Conservation (phyloP, 2,329 filamentous ascomycete species). For the Xylaria sp. region DNA sequence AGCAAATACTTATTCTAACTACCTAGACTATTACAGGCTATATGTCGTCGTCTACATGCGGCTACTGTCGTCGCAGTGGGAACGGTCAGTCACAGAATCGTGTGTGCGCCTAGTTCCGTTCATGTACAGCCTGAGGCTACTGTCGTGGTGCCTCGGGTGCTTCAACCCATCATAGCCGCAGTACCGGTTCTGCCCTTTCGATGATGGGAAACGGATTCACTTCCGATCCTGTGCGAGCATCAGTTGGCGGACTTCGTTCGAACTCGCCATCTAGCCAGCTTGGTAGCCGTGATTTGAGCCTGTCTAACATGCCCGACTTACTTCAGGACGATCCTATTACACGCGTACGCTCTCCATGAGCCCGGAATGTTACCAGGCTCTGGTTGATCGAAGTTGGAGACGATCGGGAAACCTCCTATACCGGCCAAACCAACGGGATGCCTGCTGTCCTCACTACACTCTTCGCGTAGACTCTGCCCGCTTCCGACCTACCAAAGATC, state of each 20-base stretch:
- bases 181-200: conserved; percentile 5
- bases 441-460: conserved; percentile 93
- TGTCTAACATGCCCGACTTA: conserved; percentile 42
- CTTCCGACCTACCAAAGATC: conserved; percentile 75
- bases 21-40: conserved; percentile 33
- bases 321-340: conserved; percentile 77
- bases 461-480: conserved; percentile 74
- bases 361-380: conserved; percentile 73
- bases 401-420: conserved; percentile 78
- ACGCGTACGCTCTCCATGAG: conserved; percentile 69
- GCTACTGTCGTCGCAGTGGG: conserved; percentile 45
- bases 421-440: conserved; percentile 78
- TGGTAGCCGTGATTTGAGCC: conserved; percentile 41
- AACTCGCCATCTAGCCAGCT: conserved; percentile 34
- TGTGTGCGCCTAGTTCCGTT: conserved; percentile 47
- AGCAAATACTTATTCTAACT: conserved; percentile 27
- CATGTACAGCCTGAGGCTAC: conserved; percentile 32
- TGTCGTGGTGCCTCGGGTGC: conserved; percentile 23
- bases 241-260: conserved; percentile 30
- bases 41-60: conserved; percentile 34
- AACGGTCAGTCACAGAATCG: conserved; percentile 61
- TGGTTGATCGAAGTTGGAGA: conserved; percentile 82
- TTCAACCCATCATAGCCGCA: conserved; percentile 29
- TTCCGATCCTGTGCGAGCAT: conserved; percentile 35
- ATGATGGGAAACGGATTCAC: conserved; percentile 15